Base-by-base conservation (phyloP, 1,139 yeast species). In the Diutina sp. region DNA sequence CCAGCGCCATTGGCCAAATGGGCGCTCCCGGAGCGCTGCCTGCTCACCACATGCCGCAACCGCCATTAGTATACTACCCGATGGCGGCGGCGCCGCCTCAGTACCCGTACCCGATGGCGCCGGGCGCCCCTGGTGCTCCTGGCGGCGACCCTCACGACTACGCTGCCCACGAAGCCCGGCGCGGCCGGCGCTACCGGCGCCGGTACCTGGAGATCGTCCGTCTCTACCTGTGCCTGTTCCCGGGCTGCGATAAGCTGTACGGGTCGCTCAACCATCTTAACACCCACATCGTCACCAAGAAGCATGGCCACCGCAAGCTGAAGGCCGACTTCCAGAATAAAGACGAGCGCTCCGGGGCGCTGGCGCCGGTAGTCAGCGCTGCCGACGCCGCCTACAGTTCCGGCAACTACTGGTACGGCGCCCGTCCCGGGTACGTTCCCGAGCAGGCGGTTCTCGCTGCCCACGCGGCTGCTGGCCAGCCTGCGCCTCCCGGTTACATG, bases 181-280 rank as follows among this genome's bases (percentile, higher is more conserved):
- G 51, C 38, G 51, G 51, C 30, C 54, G 79, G 58, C 71, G 91
- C 51, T 84, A 85, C 57, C 74, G 95, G 61, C 74, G 91, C 59
- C 74, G 85, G 54, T 85, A 83, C 62, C 82, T 83, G 62, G 91
- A 87, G 66, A 85, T 87, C 63, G 82, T 83, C 57, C 74, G 95
- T 53, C 71, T 84, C 51, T 87, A 85, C 68, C 73, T 71, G 55
- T 87, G 95, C 66, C 78, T 78, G 55, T 82, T 64, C 62, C 77
- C 79, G 11, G 81, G 79, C 1, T 87, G 95, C 64, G 71, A 77
- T 51, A 87, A 87, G 68, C 82, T 86, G 55, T 87, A 87, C 66
- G 95, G 95, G 1, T 84, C 90, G 28, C 71, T 87, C 55, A 87
- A 87, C 67, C 95, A 87, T 67, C 71, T 87, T 55, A 87, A 87